phyloP scores from a whole-genome alignment of 495 filamentous ascomycete species.

The Xylaria telfairii region DNA sequence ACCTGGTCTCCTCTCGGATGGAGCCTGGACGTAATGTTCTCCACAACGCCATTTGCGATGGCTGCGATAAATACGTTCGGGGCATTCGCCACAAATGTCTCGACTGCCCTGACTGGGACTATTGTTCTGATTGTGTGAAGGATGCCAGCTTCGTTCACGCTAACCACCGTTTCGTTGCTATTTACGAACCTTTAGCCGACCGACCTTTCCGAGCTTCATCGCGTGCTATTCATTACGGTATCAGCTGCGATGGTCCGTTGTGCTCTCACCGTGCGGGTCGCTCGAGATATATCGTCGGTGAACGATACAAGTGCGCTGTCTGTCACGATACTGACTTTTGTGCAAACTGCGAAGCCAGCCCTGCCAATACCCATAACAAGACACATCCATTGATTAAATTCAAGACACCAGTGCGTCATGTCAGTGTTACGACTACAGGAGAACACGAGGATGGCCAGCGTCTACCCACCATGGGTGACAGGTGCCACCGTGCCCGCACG shows the following conservation, averaged over 20 bases:
- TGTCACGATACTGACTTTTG: slow-evolving; percentile 98
- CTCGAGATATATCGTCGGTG: slow-evolving; percentile 75
- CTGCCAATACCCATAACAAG: slow-evolving; percentile 83
- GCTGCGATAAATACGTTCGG: slow-evolving; percentile 86
- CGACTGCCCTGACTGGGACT: slow-evolving; percentile 97
- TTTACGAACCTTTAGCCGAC: slow-evolving; percentile 79
- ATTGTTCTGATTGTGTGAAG: slow-evolving; percentile 78
- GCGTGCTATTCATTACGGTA: slow-evolving; percentile 72
- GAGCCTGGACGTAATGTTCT: slow-evolving; percentile 78
- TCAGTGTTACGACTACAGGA: slow-evolving; percentile 82
- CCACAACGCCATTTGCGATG: slow-evolving; percentile 93
- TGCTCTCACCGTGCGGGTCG: slow-evolving; percentile 66
- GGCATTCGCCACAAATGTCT: slow-evolving; percentile 97
- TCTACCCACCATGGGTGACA: slow-evolving; percentile 73
- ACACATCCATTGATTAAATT: slow-evolving; percentile 98
- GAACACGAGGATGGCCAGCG: slow-evolving; percentile 70
- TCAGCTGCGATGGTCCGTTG: slow-evolving; percentile 94
- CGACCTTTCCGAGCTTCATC: slow-evolving; percentile 38
- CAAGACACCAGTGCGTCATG: slow-evolving; percentile 89
- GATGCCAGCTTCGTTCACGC: slow-evolving; percentile 73
- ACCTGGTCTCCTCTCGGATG: slow-evolving; percentile 66
- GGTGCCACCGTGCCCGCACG: slow-evolving; percentile 31
- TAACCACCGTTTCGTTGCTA: slow-evolving; percentile 85
- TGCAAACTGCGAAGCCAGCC: slow-evolving; percentile 87
- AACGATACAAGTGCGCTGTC: slow-evolving; percentile 96